Evolutionary conservation across 163 green algal species (phyloP).

Genomic region (Picocystis sp.): DNA sequence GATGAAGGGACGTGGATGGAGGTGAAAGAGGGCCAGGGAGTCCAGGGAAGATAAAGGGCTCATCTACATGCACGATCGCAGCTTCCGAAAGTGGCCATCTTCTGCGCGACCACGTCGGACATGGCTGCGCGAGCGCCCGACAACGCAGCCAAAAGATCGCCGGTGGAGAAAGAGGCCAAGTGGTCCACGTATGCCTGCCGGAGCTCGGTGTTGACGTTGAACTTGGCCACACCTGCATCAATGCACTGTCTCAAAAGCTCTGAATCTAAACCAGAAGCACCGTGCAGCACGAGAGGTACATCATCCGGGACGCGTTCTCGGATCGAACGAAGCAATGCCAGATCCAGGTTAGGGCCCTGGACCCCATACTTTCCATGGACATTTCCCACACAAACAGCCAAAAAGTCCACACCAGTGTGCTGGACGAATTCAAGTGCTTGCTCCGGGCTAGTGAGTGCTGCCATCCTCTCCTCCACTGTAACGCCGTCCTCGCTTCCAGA

Average conservation of each 20-base stretch:
- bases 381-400: constrained; percentile 24
- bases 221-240: constrained; percentile 18
- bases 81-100: too few species aligned
- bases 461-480: constrained; percentile 20
- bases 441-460: constrained; percentile 11
- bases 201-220: constrained; percentile 29
- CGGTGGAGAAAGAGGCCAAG: too few species aligned
- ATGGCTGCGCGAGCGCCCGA: too few species aligned
- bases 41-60: too few species aligned
- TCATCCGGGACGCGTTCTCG: not conserved
- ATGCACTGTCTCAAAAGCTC: constrained; percentile 19
- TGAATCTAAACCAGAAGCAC: constrained; percentile 14
- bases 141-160: too few species aligned
- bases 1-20: too few species aligned
- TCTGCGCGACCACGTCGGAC: too few species aligned
- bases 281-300: constrained; percentile 14
- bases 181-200: constrained; percentile 16
- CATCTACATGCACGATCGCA: too few species aligned
- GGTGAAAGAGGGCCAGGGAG: too few species aligned
- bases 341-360: constrained; percentile 15
- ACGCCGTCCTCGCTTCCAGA: constrained; percentile 23
- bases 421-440: constrained; percentile 12
- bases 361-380: constrained; percentile 20
- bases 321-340: constrained; percentile 7
- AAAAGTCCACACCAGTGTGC: constrained; percentile 7